phyloP scores from a whole-genome alignment of 75 land plant species.

The Chamaecyparis obtusa region DNA sequence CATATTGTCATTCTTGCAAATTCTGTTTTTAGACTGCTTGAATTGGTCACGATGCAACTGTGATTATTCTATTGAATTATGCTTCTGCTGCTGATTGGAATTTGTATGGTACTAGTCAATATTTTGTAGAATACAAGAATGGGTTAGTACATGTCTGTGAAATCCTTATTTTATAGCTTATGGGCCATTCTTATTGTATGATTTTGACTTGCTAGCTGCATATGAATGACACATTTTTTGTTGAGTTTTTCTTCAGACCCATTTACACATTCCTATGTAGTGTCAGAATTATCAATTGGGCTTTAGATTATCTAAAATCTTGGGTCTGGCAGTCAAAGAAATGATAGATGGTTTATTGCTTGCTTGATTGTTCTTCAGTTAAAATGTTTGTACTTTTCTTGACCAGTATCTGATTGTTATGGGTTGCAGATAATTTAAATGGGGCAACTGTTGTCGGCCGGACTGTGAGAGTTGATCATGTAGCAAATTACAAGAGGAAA shows the following conservation, averaged over 20 bases:
- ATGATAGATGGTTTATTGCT: not conserved
- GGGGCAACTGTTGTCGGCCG: slow-evolving; percentile 81
- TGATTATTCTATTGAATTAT: not conserved
- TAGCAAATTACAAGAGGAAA: slow-evolving; percentile 81
- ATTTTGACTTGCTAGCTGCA: not conserved
- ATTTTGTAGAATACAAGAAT: too few relatives aligned
- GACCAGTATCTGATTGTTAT: not conserved
- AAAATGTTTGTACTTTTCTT: not conserved
- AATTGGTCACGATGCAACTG: not conserved
- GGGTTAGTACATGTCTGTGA: not conserved
- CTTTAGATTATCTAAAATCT: not conserved
- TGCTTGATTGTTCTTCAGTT: not conserved
- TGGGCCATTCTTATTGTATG: not conserved
- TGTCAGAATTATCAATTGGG: not conserved
- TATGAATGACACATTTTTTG: not conserved
- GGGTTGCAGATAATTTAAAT: slow-evolving; percentile 82
- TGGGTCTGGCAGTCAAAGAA: not conserved
- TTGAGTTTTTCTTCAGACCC: not conserved
- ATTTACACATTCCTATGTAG: not conserved
- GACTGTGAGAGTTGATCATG: slow-evolving; percentile 90
- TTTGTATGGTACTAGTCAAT: not conserved
- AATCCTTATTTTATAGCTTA: not conserved
- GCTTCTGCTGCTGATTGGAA: not conserved
- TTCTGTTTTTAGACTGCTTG: not conserved
- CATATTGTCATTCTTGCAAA: not conserved